phyloP scores from a whole-genome alignment of 495 filamentous ascomycete genomes.

The Podospora bellae-mahoneyi region DNA sequence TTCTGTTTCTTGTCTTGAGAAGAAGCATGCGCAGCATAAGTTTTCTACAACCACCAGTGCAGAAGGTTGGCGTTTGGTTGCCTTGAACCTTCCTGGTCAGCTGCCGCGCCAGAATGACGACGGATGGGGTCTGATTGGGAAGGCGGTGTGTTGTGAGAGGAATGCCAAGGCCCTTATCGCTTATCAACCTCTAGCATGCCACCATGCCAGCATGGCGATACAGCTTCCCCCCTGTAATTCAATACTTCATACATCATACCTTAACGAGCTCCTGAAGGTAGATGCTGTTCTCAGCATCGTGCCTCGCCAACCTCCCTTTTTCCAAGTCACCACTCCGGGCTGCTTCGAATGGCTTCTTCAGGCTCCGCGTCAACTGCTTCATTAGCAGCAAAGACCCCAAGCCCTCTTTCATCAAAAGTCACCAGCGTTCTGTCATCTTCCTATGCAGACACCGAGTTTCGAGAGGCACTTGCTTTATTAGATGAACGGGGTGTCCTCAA shows the following conservation, averaged over 20 bases:
- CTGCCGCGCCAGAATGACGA: constrained; percentile 24
- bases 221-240: not conserved
- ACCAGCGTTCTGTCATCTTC: constrained; percentile 84
- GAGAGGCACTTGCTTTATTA: constrained; percentile 74
- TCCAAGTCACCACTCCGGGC: not conserved
- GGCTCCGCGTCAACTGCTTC: constrained; percentile 11
- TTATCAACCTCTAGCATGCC: not conserved
- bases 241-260: not conserved
- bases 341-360: not conserved
- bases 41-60: not conserved
- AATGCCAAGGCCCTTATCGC: constrained; percentile 15
- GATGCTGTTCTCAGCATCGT: not conserved
- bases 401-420: constrained; percentile 54
- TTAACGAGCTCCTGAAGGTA: constrained; percentile 2
- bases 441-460: constrained; percentile 88
- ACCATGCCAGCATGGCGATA: constrained; percentile 4
- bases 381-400: constrained; percentile 18
- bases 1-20: not conserved
- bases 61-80: constrained; percentile 4
- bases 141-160: constrained; percentile 20
- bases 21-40: constrained; percentile 4
- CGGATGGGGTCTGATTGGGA: constrained; percentile 16
- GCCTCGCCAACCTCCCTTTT: not conserved
- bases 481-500: constrained; percentile 71
- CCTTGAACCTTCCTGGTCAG: not conserved